phyloP scores from a whole-genome alignment of 768 basidiomycete species.

The Boletus rex-veris region DNA sequence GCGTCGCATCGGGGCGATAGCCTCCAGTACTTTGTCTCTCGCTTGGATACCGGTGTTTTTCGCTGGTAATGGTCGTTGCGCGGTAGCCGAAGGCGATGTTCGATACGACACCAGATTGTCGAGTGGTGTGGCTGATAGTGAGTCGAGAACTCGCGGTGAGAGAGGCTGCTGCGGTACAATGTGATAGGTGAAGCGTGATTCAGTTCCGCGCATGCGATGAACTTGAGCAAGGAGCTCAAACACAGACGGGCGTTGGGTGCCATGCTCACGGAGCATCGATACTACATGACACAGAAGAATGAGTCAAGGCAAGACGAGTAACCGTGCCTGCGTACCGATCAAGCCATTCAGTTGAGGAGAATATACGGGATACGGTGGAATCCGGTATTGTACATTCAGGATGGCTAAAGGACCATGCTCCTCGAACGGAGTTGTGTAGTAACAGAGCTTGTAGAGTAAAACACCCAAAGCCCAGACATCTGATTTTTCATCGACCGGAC shows the following conservation, averaged over 20 bases:
- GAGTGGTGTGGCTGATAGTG: conserved; percentile 28
- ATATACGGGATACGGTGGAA: conserved; percentile 85
- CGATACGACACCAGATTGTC: conserved; percentile 41
- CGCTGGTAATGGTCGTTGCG: conserved; percentile 17
- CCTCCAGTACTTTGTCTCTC: conserved; percentile 74
- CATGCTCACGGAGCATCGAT: conserved; percentile 92
- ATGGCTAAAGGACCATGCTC: conserved; percentile 97
- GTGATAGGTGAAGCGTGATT: conserved; percentile 71
- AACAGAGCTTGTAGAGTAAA: conserved; percentile 95
- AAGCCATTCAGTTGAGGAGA: conserved; percentile 77
- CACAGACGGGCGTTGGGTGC: conserved; percentile 77
- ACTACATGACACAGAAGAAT: conserved; percentile 40
- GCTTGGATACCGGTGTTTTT: conserved; percentile 58
- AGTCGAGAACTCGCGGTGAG: conserved; percentile 38
- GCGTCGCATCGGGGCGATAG: conserved; percentile 74
- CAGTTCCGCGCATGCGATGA: conserved; percentile 84
- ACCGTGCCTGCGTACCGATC: conserved; percentile 57
- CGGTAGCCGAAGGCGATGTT: conserved; percentile 15
- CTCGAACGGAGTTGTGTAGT: conserved; percentile 99
- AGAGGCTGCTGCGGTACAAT: conserved; percentile 48
- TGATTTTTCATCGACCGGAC: conserved; percentile 88
- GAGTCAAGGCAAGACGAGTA: conserved; percentile 4
- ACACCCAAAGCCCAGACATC: conserved; percentile 99
- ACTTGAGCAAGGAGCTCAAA: conserved; percentile 84
- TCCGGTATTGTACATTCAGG: conserved; percentile 92